These are phyloP conservation scores for Fusarium staphyleae DNA, from an alignment of 2,329 filamentous ascomycete species.

Conservation along the genomic window DNA sequence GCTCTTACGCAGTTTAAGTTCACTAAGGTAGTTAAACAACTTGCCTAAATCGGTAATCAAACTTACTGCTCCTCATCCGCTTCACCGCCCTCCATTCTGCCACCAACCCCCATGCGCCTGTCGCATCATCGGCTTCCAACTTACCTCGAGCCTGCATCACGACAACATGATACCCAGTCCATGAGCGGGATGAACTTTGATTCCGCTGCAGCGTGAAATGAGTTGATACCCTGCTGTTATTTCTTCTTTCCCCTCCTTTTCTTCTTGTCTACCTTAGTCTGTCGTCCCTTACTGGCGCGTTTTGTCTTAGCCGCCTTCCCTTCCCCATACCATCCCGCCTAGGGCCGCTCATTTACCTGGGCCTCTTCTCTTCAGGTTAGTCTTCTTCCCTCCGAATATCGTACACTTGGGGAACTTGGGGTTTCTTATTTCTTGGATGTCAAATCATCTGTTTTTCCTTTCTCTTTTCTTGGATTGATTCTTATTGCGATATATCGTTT, in stretches of 20 bases:
- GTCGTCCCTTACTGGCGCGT: slow-evolving; percentile 28
- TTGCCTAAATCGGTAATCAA: slow-evolving; percentile 10
- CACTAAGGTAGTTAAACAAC: slow-evolving; percentile 5
- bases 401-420: background rate
- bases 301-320: slow-evolving; percentile 33
- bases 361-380: slow-evolving; percentile 32
- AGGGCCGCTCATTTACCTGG: slow-evolving; percentile 25
- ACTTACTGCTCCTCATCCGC: background rate
- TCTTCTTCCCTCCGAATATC: slow-evolving; percentile 11
- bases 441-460: slow-evolving; percentile 24
- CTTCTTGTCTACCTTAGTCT: slow-evolving; percentile 18
- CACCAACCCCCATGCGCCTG: slow-evolving; percentile 1
- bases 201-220: slow-evolving; percentile 22
- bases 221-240: slow-evolving; percentile 18
- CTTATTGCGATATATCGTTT: slow-evolving; percentile 42
- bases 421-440: background rate
- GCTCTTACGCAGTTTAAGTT: no score
- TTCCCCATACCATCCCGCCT: slow-evolving; percentile 38
- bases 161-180: slow-evolving; percentile 33
- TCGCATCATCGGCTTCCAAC: slow-evolving; percentile 24
- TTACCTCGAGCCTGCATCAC: slow-evolving; percentile 20
- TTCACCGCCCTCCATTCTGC: slow-evolving; percentile 40
- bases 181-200: slow-evolving; percentile 14
- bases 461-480: slow-evolving; percentile 41
- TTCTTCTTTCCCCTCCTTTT: background rate